Evolutionary conservation across 345 rosid species (phyloP).

Genomic region (Gynandropsis gynandra): DNA sequence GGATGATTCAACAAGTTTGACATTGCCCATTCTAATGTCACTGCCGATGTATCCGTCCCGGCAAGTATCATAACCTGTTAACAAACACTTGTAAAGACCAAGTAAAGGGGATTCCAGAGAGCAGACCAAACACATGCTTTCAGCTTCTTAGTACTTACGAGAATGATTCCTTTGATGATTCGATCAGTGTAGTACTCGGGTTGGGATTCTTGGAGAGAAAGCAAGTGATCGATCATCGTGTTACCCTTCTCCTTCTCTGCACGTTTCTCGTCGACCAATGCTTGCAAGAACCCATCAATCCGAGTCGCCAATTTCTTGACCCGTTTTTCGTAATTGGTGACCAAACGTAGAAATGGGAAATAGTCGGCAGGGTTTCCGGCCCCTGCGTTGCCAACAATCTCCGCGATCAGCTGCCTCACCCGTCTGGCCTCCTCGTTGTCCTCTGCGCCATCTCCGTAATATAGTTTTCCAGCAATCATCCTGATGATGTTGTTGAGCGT

Average conservation of each 20-base stretch:
- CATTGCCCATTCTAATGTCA: slow-evolving; percentile 58
- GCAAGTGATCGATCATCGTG: slow-evolving; percentile 46
- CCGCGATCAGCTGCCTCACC: slow-evolving; percentile 16
- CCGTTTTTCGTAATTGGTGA: slow-evolving; percentile 18
- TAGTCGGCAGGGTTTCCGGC: slow-evolving; percentile 20
- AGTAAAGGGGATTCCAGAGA: too few relatives aligned
- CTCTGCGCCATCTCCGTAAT: slow-evolving; percentile 26
- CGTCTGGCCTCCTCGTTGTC: slow-evolving; percentile 25
- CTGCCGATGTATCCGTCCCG: slow-evolving; percentile 40
- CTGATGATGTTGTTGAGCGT: slow-evolving; percentile 20
- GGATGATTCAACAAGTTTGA: slow-evolving; percentile 39
- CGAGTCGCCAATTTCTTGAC: slow-evolving; percentile 14
- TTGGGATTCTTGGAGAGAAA: slow-evolving; percentile 39
- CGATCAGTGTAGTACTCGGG: slow-evolving; percentile 40
- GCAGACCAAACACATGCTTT: too few relatives aligned
- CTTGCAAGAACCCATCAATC: slow-evolving; percentile 33
- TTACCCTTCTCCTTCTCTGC: slow-evolving; percentile 17
- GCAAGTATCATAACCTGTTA: slow-evolving; percentile 30
- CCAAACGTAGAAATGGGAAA: slow-evolving; percentile 25
- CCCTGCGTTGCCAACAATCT: not conserved
- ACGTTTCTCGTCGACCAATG: slow-evolving; percentile 38
- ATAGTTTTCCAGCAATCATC: slow-evolving; percentile 39
- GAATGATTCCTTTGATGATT: slow-evolving; percentile 42
- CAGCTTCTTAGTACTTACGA: slow-evolving; percentile 18
- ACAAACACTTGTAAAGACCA: not conserved